Evolutionary conservation across 768 basidiomycete species (phyloP).

Genomic region (Pholiota microspora): DNA sequence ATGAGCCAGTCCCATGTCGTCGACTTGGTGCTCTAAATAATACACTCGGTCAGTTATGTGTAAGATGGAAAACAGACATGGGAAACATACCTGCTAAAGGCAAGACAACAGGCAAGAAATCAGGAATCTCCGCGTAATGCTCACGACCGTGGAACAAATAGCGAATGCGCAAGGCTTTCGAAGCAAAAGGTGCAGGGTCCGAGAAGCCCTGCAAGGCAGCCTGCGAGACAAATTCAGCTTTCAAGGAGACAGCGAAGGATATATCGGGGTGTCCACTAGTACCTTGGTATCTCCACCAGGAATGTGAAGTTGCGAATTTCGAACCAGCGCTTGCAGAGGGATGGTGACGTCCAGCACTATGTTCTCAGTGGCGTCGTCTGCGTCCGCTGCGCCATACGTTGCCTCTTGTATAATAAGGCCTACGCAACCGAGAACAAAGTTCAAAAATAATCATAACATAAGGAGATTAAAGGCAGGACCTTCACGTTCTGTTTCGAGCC

Average conservation of each 20-base stretch:
- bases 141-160: constrained; percentile 72
- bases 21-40: constrained; percentile 20
- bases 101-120: constrained; percentile 65
- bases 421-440: background rate
- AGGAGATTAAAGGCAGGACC: constrained; percentile 37
- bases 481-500: constrained; percentile 62
- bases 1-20: background rate
- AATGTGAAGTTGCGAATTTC: constrained; percentile 75
- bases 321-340: constrained; percentile 79
- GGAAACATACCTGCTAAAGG: constrained; percentile 66
- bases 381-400: constrained; percentile 59
- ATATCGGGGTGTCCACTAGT: constrained; percentile 16
- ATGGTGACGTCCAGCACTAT: constrained; percentile 75
- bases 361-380: constrained; percentile 47
- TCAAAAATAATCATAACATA: background rate
- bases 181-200: constrained; percentile 75
- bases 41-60: constrained; percentile 1
- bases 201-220: constrained; percentile 83
- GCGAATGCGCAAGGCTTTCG: constrained; percentile 67
- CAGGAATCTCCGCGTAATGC: constrained; percentile 80
- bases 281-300: constrained; percentile 78
- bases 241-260: background rate
- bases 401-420: constrained; percentile 71
- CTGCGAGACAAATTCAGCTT: constrained; percentile 30
- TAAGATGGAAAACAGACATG: background rate